Base-by-base conservation (phyloP, 768 basidiomycete species). In the Psilocybe subaeruginosa region DNA sequence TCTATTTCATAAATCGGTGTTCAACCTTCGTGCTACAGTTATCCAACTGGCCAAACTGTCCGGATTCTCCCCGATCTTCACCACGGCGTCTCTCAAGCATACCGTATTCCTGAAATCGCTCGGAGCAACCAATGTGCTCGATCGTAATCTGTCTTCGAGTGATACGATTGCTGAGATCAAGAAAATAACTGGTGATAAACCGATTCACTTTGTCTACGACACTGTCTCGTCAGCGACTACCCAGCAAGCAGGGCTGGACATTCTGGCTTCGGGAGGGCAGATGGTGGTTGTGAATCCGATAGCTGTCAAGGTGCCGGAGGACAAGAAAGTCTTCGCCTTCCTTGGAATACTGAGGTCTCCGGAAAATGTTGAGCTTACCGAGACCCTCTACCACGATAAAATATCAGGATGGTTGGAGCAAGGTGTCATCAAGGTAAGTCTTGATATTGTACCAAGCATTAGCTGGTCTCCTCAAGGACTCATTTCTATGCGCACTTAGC, bases 21-120 rank as follows among this genome's bases (percentile, higher is more conserved):
- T 23, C 2, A 2, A 23, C 23, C 23, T 23, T 35, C 33, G 3
- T 23, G 23, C 23, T 23, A 33, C 19, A 54, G 57, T 14, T 66
- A 74, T 37, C 12, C 50, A 79, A 56, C 69, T 80, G 8, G 78
- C 79, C 19, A 73, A 68, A 52, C 54, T 76, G 19, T 77, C 79
- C 1, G 80, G 79, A 0, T 80, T 80, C 66, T 69, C 70, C 30
- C 78, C 78, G 9, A 76, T 82, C 54, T 78, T 82, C 33, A 64
- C 75, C 54, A 79, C 73, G 1, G 70, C 79, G 4, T 78, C 75
- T 5, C 66, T 57, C 16, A 59, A 68, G 16, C 73, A 78, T 35
- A 60, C 69, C 31, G 58, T 67, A 0, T 62, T 61, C n/a, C 70
- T 81, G 48, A 73, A 74, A 62, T 71, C 71, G 1, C 69, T 82